Conservation (phyloP, 2,329 filamentous ascomycete genomes). For the Penicillium sp. region DNA sequence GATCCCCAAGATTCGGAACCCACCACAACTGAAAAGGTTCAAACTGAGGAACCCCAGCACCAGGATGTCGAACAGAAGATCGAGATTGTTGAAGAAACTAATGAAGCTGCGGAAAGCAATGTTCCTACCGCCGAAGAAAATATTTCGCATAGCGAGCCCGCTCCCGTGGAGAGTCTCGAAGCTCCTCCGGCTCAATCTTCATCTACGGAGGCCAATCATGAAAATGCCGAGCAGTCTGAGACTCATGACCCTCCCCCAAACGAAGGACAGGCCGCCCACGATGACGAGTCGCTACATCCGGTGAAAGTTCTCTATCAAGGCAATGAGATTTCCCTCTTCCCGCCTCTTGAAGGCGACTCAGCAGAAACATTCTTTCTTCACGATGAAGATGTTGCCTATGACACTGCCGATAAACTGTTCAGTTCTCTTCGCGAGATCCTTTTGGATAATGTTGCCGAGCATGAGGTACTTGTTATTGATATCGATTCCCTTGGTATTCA, state of each 20-base stretch:
- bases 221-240: constrained; percentile 9
- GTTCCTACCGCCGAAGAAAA: constrained; percentile 1
- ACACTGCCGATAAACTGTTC: constrained; percentile 56
- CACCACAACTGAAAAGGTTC: background rate
- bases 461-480: constrained; percentile 57
- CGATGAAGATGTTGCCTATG: constrained; percentile 54
- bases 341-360: constrained; percentile 52
- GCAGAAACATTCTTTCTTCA: constrained; percentile 57
- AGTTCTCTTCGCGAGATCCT: constrained; percentile 55
- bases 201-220: constrained; percentile 6
- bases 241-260: constrained; percentile 5
- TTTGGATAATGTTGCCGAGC: constrained; percentile 53
- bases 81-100: constrained; percentile 19
- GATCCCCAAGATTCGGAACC: background rate
- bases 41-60: background rate
- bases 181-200: constrained; percentile 8
- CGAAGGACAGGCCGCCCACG: constrained; percentile 3
- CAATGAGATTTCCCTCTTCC: constrained; percentile 58
- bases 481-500: constrained; percentile 57
- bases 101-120: constrained; percentile 15
- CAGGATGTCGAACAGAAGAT: background rate
- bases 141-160: constrained; percentile 3
- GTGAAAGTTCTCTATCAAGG: constrained; percentile 57
- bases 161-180: constrained; percentile 17
- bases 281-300: constrained; percentile 37